Percentiles rank a stretch among this genome's conserved stretches.
Evolutionary conservation across 2,329 filamentous ascomycete genomes (phyloP).

Genomic region (Aspergillus udagawae): DNA sequence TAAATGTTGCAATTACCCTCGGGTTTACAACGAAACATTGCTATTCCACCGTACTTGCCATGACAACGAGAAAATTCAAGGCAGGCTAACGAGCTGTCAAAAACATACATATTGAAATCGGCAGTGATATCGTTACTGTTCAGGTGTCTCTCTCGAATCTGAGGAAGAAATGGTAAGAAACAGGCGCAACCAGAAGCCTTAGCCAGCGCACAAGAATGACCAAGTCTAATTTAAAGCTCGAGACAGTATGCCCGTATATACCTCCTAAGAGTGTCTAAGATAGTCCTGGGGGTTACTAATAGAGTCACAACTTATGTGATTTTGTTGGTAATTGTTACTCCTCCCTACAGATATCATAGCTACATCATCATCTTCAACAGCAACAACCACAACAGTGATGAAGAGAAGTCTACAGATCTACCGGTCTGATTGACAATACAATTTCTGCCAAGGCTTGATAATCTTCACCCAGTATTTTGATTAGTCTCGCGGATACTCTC

Average conservation of each 20-base stretch:
- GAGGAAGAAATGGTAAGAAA: not conserved
- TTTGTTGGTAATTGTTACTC: not conserved
- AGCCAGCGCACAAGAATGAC: not conserved
- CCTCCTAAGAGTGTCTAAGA: no score
- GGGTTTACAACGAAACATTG: no score
- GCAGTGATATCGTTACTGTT: no score
- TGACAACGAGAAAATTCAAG: no score
- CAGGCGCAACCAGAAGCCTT: not conserved
- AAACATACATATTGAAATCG: no score
- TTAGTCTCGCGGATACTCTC: not conserved
- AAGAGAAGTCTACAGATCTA: not conserved
- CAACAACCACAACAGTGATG: no score
- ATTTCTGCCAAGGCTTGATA: not conserved
- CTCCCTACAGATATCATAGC: not conserved
- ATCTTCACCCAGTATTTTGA: not conserved
- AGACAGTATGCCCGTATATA: not conserved
- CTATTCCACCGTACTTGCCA: no score
- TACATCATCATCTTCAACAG: no score
- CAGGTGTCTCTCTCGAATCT: no score
- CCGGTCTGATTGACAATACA: not conserved
- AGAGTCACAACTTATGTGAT: not conserved
- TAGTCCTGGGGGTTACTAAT: not conserved
- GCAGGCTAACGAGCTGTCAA: no score
- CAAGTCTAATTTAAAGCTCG: not conserved
- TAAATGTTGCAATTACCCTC: no score